These are phyloP conservation scores for Cucurbitaria berberidis DNA, from an alignment of 2,329 filamentous ascomycete genomes.

Conservation along the genomic window DNA sequence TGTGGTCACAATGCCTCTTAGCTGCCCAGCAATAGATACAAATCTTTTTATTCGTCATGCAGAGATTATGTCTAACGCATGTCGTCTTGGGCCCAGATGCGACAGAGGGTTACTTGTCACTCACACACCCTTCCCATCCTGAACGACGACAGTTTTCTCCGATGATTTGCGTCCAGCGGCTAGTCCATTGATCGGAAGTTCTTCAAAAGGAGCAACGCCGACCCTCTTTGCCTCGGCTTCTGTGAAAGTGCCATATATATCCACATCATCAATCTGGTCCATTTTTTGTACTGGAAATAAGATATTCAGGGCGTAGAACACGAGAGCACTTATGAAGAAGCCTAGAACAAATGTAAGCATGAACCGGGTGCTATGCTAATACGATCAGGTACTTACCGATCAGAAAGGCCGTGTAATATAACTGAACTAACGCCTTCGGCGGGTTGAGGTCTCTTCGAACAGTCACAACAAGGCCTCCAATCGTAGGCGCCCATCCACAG, in stretches of 20 bases:
- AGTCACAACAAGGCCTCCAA: conserved; percentile 51
- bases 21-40: background rate
- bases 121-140: conserved; percentile 10
- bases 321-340: conserved; percentile 48
- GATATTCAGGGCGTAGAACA: conserved; percentile 46
- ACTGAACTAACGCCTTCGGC: conserved; percentile 48
- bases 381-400: conserved; percentile 41
- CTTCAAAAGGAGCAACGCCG: conserved; percentile 44
- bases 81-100: too few relatives aligned
- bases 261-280: conserved; percentile 53
- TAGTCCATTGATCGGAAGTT: conserved; percentile 2
- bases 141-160: background rate
- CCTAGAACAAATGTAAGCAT: conserved; percentile 32
- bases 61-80: background rate
- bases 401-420: conserved; percentile 58
- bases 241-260: conserved; percentile 56
- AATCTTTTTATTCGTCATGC: background rate
- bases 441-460: conserved; percentile 43
- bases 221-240: conserved; percentile 50
- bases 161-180: background rate
- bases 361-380: background rate
- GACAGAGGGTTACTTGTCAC: too few relatives aligned
- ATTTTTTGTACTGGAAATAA: conserved; percentile 50
- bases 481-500: conserved; percentile 53
- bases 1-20: background rate